Conservation (phyloP, 371 early-diverging fungal genomes). For the Mortierella polycephala region DNA sequence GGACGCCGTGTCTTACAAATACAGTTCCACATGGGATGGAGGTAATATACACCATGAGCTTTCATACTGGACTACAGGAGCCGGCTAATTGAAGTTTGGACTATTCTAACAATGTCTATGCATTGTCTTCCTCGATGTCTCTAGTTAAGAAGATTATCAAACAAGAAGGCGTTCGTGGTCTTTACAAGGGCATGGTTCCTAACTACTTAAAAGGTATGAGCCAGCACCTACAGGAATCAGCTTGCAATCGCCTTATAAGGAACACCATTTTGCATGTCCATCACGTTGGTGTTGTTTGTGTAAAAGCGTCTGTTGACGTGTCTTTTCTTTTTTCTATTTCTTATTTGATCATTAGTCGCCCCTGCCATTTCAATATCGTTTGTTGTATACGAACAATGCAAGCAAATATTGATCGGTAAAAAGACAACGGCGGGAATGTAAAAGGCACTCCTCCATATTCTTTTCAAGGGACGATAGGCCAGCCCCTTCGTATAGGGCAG, state of each 20-base stretch:
- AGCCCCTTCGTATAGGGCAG: too few relatives aligned
- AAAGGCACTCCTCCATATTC: not conserved
- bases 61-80: too few relatives aligned
- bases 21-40: slow-evolving; percentile 81
- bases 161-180: slow-evolving; percentile 80
- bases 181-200: slow-evolving; percentile 83
- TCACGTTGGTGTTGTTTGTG: not conserved
- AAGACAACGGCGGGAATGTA: slow-evolving; percentile 54
- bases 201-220: slow-evolving; percentile 78
- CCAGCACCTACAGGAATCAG: not conserved
- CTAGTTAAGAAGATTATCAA: slow-evolving; percentile 67
- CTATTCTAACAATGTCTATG: not conserved
- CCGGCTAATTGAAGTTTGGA: not conserved
- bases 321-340: not conserved
- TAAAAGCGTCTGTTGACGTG: not conserved
- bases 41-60: slow-evolving; percentile 12
- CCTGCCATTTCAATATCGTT: slow-evolving; percentile 91
- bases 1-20: slow-evolving; percentile 76
- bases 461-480: too few relatives aligned
- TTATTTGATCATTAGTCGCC: slow-evolving; percentile 59
- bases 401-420: slow-evolving; percentile 62
- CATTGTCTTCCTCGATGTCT: not conserved
- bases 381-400: slow-evolving; percentile 83
- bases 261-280: not conserved
- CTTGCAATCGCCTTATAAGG: not conserved